A percentile compares a stretch with the other conserved stretches of the same genome.
phyloP scores from a whole-genome alignment of 148 eudicot species.

The Vaccinium corymbosum region DNA sequence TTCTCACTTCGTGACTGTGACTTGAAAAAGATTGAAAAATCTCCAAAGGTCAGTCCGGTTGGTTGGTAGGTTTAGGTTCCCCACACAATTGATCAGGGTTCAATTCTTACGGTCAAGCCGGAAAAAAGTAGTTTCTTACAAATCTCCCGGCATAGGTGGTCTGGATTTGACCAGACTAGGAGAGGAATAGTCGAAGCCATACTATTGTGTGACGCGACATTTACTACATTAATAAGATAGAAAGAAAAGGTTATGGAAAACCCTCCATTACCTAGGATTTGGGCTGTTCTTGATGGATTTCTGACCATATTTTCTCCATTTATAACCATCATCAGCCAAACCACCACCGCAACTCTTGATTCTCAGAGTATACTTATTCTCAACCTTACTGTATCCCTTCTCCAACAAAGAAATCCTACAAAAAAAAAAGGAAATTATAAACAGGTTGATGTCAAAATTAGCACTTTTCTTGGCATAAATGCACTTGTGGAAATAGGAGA shows the following conservation, averaged over 20 bases:
- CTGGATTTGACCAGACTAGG: no score
- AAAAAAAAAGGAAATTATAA: background rate
- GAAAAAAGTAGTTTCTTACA: no score
- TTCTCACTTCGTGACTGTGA: no score
- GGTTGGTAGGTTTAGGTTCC: no score
- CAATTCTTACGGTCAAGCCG: no score
- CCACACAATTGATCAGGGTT: no score
- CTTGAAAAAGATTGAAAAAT: no score
- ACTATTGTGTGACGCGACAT: no score
- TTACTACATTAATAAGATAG: background rate
- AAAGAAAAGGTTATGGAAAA: background rate
- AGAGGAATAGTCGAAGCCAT: no score
- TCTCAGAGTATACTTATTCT: conserved; percentile 58
- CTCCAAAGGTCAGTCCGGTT: no score
- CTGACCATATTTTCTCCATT: conserved; percentile 92
- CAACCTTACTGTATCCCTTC: conserved; percentile 40
- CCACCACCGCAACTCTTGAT: conserved; percentile 47
- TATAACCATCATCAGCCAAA: conserved; percentile 76
- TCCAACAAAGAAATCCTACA: conserved; percentile 41
- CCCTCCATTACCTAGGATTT: conserved; percentile 52
- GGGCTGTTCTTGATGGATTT: conserved; percentile 76
- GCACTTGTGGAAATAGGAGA: background rate
- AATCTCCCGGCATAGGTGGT: no score
- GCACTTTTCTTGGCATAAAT: background rate
- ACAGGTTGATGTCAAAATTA: background rate